Evolutionary conservation across 352 stramenopile genomes (phyloP), one percentile per base, ranked within the genome.

Genomic region (Phytophthora pinifolia): DNA sequence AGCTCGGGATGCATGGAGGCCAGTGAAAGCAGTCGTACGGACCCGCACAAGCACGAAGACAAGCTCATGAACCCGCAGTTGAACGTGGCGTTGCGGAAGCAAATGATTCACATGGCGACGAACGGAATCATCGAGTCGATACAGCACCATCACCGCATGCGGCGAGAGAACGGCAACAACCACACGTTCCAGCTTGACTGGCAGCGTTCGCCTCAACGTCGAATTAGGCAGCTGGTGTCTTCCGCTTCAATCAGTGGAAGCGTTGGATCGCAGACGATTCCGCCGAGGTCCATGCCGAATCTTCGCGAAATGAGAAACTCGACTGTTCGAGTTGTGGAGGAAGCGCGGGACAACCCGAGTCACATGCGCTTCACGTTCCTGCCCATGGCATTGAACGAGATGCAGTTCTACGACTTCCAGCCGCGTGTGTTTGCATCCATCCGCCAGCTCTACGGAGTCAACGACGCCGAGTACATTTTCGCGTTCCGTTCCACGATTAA

Each of bases 51-150:
- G 17, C 59, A 69, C 18, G 64, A 72, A 54, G 55, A 61, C n/a
- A 63, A 61, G 39, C 32, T 87, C 1, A 81, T 92, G 46, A 89
- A 91, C 20, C 88, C 87, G 4, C 82, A 97, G 49, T 72, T 97
- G 4, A 97, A 97, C 62, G 70, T 77, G 3, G 88, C 86, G 1
- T 65, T 97, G 22, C 72, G 84, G 18, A 79, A 72, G 31, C 84
- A 97, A 53, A 92, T 97, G 70, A 89, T 97, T 50, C 80, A 92
- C 43, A 92, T 95, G 79, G 85, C 88, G 2, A 96, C 87, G 14
- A 86, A 80, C 0, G 88, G 88, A 0, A 96, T 96, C 49, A 83
- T 94, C 36, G 80, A 93, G 55, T 92, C 88, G 0, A 72, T 96
- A 15, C 71, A 93, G 49, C 82, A 92, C 38, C 89, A 86, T 50